Conservation (phyloP, 1,284 basidiomycete genomes). For the Tylopilus orsonianus region DNA sequence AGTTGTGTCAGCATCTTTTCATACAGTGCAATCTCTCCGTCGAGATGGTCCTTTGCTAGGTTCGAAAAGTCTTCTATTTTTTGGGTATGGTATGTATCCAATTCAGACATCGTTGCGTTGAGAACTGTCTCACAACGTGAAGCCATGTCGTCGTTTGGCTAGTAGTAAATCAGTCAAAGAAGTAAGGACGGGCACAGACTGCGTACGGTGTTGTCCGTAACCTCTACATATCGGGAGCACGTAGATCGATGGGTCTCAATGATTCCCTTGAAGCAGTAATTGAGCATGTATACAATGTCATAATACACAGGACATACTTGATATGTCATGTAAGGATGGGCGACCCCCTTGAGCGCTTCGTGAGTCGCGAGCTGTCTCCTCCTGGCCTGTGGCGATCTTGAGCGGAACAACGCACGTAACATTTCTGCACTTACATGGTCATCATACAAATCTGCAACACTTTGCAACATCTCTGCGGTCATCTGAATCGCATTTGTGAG, state of each 20-base stretch:
- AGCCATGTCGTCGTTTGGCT: slow-evolving; percentile 66
- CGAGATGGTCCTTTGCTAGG: slow-evolving; percentile 66
- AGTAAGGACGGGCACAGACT: neutral
- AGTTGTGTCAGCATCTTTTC: slow-evolving; percentile 67
- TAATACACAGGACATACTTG: slow-evolving; percentile 43
- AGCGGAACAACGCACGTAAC: slow-evolving; percentile 5
- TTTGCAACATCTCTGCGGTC: slow-evolving; percentile 71
- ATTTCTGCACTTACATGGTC: slow-evolving; percentile 55
- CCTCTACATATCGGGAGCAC: slow-evolving; percentile 60
- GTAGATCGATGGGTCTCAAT: slow-evolving; percentile 72
- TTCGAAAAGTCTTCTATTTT: slow-evolving; percentile 68
- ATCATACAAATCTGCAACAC: slow-evolving; percentile 76
- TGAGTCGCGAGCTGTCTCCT: slow-evolving; percentile 70
- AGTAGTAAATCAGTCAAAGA: slow-evolving; percentile 9
- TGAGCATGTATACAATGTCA: neutral
- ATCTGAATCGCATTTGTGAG: slow-evolving; percentile 80
- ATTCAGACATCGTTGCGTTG: slow-evolving; percentile 85
- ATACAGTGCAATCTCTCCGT: slow-evolving; percentile 73
- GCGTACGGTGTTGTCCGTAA: slow-evolving; percentile 41
- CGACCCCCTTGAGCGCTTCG: slow-evolving; percentile 71
- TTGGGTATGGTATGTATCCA: slow-evolving; percentile 76
- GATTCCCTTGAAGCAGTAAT: slow-evolving; percentile 47
- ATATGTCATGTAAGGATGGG: slow-evolving; percentile 71
- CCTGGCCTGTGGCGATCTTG: slow-evolving; percentile 52
- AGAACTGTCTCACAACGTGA: slow-evolving; percentile 83